Evolutionary conservation across 257 asterid genomes (phyloP).

Genomic region (Thymus quinquecostatus): DNA sequence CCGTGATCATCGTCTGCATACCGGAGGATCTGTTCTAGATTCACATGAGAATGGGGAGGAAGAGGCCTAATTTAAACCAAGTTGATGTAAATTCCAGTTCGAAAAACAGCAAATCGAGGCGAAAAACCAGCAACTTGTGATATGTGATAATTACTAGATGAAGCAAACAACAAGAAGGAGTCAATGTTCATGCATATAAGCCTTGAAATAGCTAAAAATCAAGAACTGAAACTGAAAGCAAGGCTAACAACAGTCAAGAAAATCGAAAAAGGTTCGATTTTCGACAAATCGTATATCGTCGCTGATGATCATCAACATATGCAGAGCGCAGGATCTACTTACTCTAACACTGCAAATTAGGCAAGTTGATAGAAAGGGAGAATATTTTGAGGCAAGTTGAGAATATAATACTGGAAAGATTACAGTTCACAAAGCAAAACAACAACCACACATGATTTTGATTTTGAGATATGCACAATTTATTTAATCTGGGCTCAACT

Average conservation of each 20-base stretch:
- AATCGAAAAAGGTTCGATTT: not conserved
- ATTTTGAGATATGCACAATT: too few relatives aligned
- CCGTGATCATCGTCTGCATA: conserved; percentile 24
- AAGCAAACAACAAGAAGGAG: not conserved
- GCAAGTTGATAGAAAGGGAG: not conserved
- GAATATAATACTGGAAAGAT: not conserved
- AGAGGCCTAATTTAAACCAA: not conserved
- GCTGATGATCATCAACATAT: too few relatives aligned
- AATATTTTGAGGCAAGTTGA: not conserved
- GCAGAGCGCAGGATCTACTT: too few relatives aligned
- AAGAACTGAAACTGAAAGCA: not conserved
- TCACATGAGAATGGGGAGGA: not conserved
- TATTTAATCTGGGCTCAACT: not conserved
- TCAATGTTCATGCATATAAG: not conserved
- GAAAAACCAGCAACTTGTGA: conserved; percentile 9
- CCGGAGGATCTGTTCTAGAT: not conserved
- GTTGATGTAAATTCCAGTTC: not conserved
- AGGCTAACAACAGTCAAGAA: not conserved
- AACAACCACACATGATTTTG: not conserved
- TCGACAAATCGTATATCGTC: too few relatives aligned
- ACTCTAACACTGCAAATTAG: not conserved
- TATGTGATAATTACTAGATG: not conserved
- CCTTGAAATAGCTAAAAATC: not conserved
- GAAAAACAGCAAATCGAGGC: not conserved
- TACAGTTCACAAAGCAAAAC: not conserved